Percentiles rank a stretch among this genome's conserved stretches.
Conservation (phyloP, 2,329 filamentous ascomycete genomes). For the Curvularia sp. region DNA sequence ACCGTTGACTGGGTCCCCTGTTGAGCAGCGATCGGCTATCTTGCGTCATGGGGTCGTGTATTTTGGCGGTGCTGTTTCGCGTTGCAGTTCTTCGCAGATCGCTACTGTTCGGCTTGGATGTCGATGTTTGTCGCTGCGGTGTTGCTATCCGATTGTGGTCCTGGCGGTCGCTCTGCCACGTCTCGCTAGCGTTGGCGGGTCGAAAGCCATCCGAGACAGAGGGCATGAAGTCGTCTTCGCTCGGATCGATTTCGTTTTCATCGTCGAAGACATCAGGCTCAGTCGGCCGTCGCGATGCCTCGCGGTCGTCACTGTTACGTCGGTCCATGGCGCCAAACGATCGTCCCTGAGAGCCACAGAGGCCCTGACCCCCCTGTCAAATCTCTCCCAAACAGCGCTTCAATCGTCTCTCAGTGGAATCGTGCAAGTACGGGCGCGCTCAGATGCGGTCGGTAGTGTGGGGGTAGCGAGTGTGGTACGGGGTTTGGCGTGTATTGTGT, state of each 20-base stretch:
- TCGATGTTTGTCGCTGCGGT: slow-evolving; percentile 35
- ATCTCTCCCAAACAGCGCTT: slow-evolving; percentile 31
- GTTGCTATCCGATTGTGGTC: slow-evolving; percentile 35
- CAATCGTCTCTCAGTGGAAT: slow-evolving; percentile 21
- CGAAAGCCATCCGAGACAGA: slow-evolving; percentile 57
- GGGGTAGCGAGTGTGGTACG: slow-evolving; percentile 29
- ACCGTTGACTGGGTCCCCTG: slow-evolving; percentile 34
- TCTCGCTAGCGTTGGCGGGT: slow-evolving; percentile 43
- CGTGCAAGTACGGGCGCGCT: slow-evolving; percentile 22
- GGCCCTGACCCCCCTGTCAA: slow-evolving; percentile 38
- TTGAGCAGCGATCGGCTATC: slow-evolving; percentile 34
- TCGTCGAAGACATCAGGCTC: slow-evolving; percentile 59
- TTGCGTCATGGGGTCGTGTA: slow-evolving; percentile 33
- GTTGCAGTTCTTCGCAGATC: slow-evolving; percentile 45
- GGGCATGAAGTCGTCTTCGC: slow-evolving; percentile 53
- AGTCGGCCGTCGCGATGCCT: slow-evolving; percentile 37
- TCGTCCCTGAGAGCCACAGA: slow-evolving; percentile 43
- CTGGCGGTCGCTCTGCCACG: slow-evolving; percentile 29
- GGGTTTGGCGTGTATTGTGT: slow-evolving; percentile 30
- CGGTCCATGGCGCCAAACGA: slow-evolving; percentile 49
- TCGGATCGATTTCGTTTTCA: slow-evolving; percentile 54
- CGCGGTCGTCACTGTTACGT: slow-evolving; percentile 45
- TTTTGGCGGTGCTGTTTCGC: slow-evolving; percentile 50
- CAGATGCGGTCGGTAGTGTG: slow-evolving; percentile 18
- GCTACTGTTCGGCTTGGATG: slow-evolving; percentile 27